phyloP scores from a whole-genome alignment of 495 filamentous ascomycete genomes.

The Aspergillus homomorphus region DNA sequence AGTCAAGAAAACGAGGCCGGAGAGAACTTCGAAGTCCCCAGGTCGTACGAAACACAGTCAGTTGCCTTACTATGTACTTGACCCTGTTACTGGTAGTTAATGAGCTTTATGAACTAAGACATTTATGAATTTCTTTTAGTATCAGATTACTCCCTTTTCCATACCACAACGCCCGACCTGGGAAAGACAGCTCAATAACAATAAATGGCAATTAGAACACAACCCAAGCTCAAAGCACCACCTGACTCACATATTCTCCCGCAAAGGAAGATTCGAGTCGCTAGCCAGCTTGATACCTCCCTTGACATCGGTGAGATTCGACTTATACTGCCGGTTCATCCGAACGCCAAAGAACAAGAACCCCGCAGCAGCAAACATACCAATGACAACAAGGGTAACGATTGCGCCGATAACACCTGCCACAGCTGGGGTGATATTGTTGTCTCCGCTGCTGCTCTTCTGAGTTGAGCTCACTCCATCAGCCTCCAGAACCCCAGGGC shows the following conservation, averaged over 20 bases:
- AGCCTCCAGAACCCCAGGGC: conserved; percentile 39
- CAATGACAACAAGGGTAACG: conserved; percentile 36
- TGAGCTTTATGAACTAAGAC: no score
- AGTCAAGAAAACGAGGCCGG: no score
- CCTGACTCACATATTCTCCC: not conserved
- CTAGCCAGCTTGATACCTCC: conserved; percentile 47
- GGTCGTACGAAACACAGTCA: no score
- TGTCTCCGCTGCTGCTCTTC: conserved; percentile 9
- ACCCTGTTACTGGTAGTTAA: no score
- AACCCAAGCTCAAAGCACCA: not conserved
- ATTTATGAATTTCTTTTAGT: no score
- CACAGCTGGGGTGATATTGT: conserved; percentile 38
- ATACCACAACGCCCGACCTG: not conserved
- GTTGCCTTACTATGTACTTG: no score
- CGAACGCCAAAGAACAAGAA: conserved; percentile 44
- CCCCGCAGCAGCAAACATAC: conserved; percentile 23
- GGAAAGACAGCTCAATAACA: not conserved
- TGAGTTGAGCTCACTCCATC: not conserved
- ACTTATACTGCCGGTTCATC: conserved; percentile 24
- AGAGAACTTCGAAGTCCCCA: no score
- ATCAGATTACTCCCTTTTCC: not conserved
- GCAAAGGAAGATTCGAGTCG: conserved; percentile 46
- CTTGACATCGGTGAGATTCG: conserved; percentile 46
- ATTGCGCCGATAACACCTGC: conserved; percentile 55
- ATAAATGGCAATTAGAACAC: not conserved